These are phyloP conservation scores for Backusella luteola DNA, from an alignment of 192 early-diverging fungal genomes.

Conservation along the genomic window DNA sequence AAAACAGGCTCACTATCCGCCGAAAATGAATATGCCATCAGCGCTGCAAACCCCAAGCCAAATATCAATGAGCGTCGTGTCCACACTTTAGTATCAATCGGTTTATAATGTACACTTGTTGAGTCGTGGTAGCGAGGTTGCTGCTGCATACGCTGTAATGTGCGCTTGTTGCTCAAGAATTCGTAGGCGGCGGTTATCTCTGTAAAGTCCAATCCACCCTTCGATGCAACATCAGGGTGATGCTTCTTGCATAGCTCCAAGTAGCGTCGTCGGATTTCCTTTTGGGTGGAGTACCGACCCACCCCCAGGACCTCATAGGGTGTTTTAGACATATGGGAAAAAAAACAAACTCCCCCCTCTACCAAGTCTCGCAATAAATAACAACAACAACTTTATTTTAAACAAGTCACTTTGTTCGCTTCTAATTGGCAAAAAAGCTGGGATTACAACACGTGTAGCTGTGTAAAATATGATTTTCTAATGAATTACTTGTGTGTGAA, in stretches of 20 bases:
- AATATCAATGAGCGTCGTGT: background rate
- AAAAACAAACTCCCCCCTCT: background rate
- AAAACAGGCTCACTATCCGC: background rate
- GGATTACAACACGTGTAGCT: background rate
- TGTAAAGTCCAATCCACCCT: background rate
- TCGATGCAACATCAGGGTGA: slow-evolving; percentile 24
- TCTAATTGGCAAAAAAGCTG: background rate
- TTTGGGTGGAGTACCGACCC: slow-evolving; percentile 12
- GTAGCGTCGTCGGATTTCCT: slow-evolving; percentile 26
- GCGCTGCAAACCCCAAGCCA: background rate
- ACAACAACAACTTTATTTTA: background rate
- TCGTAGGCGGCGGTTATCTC: slow-evolving; percentile 33
- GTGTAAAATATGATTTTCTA: background rate
- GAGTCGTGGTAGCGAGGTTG: background rate
- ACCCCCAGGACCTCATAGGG: slow-evolving; percentile 31
- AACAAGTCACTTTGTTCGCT: background rate
- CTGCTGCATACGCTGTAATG: background rate
- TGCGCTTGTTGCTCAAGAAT: slow-evolving; percentile 2
- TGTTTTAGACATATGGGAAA: slow-evolving; percentile 13
- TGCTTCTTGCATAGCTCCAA: slow-evolving; percentile 26
- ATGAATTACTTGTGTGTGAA: background rate
- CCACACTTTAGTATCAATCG: slow-evolving; percentile 8
- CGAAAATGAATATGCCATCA: background rate
- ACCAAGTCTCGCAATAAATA: background rate
- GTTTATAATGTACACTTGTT: background rate